Base-by-base conservation (phyloP, 805 yeast species). In the Candida ponderosae region DNA sequence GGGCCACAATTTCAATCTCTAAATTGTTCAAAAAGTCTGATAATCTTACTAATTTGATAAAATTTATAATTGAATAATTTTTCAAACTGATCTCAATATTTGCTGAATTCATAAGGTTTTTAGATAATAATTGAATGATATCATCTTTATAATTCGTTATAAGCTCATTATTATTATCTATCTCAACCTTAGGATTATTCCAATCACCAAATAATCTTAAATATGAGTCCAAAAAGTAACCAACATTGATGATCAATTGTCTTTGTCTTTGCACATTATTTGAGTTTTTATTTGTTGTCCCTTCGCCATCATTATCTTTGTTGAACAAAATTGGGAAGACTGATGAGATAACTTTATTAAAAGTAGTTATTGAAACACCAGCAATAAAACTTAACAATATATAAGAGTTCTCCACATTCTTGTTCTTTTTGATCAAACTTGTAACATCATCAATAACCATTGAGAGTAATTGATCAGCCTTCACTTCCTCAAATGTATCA, bases 61-160 rank as follows among this genome's bases (percentile, higher is more conserved):
- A 66, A 32, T 82, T 84, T 37, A 74, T 74, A 21, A 83, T 63
- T 1, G 93, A 74, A 30, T 81, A 61, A 20, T 81, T 68, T 48
- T 87, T 70, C 39, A 87, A 65, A 2, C 88, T 74, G 10, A 78
- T 79, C 48, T 85, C 96, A 23, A 74, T 60, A 26, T 68, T 70
- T 0, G 95, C 76, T 0, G 84, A 70, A 0, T 81, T 70, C 53
- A 81, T 73, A 34, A 89, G 64, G 5, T 85, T 69, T 50, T 75
- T 79, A n/a, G 88, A 77, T 45, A 86, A 56, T 31, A 81, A 62
- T 37, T 79, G 74, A 23, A 88, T 59, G 14, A 89, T 62, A 29
- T 77, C 77, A 48, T 88, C 95, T 43, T 82, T 79, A 54, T 62
- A 72, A 7, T 54, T 46, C 14, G 57, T 46, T 36, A 84, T 54